These are phyloP conservation scores for Ceratocystis eucalypticola DNA, from an alignment of 2,329 filamentous ascomycete genomes.

Conservation along the genomic window DNA sequence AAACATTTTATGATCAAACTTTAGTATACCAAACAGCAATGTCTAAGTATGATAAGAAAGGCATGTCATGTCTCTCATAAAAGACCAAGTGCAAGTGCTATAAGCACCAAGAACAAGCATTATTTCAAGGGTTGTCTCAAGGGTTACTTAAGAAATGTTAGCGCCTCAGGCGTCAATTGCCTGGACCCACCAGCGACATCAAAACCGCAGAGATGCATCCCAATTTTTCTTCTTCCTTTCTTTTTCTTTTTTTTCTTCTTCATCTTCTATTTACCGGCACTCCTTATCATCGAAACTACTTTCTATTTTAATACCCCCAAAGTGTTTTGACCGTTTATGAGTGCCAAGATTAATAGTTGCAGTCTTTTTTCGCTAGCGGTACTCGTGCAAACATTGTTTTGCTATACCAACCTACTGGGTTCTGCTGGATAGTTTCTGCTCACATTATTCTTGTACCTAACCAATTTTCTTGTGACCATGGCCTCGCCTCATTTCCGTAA, in stretches of 20 bases:
- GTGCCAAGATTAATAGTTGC: constrained; percentile 65
- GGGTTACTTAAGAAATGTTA: neutral
- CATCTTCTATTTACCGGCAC: constrained; percentile 52
- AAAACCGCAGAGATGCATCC: constrained; percentile 10
- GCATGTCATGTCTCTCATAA: neutral
- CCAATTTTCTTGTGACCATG: neutral
- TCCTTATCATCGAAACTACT: constrained; percentile 91
- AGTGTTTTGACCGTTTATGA: constrained; percentile 79
- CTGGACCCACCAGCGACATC: constrained; percentile 7
- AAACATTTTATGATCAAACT: too few relatives aligned
- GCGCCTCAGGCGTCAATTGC: neutral
- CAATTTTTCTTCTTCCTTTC: constrained; percentile 21
- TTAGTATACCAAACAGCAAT: too few relatives aligned
- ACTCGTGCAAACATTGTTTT: constrained; percentile 45
- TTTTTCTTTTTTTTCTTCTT: constrained; percentile 28
- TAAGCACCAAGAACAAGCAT: too few relatives aligned
- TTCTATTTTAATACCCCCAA: constrained; percentile 41
- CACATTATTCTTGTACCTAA: constrained; percentile 40
- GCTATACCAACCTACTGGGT: constrained; percentile 49
- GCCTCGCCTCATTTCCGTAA: neutral
- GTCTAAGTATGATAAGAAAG: too few relatives aligned
- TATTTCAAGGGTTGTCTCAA: neutral
- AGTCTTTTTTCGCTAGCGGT: constrained; percentile 98
- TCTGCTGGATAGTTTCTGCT: constrained; percentile 96
- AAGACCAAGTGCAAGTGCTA: too few relatives aligned